Base-by-base conservation (phyloP, 2,329 filamentous ascomycete genomes). In the Sporothrix globosa region DNA sequence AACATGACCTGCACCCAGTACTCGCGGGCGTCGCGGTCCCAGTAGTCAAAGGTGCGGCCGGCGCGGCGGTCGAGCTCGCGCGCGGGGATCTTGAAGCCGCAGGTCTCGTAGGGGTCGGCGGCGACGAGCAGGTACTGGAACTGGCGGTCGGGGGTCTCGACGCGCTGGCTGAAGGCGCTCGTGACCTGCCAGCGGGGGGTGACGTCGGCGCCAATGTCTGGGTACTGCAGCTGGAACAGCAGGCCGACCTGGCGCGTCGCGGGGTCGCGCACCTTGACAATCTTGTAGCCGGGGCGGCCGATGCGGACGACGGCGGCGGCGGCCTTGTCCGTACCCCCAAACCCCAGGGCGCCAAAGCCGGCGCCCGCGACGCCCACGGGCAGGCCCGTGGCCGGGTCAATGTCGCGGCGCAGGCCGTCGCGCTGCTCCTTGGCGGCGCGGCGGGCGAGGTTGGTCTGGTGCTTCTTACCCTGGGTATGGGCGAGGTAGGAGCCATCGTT, bases 401-500 rank as follows among this genome's bases (percentile, higher is more conserved):
- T 82, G 72, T 91, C 86, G 52, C 85, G 85, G 73, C 89, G 83
- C 72, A 91, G 90, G 67, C 93, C 93, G 76, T 98, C 92, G 79
- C 94, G 93, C 79, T 96, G 91, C 81, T 99, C 96, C 77, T 94
- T 90, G n/a, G 96, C 96, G 9, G 95, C 96, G 77, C 96, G 92
- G 11, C 96, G 91, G 39, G 96, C 96, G 68, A 99, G 89, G 82
- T 99, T 99, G 72, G 96, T 98, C 83, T 99, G 96, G 83, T 99
- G 96, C 83, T 99, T 99, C 79, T 96, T 93, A 71, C 96, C 96
- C 82, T 99, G 96, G 3, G 96, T 99, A 82, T 99, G 96, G 1
- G 96, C 96, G 75, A 99, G 93, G 82, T 99, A 99, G 63, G 94
- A 97, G 73, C 96, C 96, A 83, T 99, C 96, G 80, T 99, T 99